phyloP scores from a whole-genome alignment of 2,329 filamentous ascomycete genomes.

The Colletotrichum musae region DNA sequence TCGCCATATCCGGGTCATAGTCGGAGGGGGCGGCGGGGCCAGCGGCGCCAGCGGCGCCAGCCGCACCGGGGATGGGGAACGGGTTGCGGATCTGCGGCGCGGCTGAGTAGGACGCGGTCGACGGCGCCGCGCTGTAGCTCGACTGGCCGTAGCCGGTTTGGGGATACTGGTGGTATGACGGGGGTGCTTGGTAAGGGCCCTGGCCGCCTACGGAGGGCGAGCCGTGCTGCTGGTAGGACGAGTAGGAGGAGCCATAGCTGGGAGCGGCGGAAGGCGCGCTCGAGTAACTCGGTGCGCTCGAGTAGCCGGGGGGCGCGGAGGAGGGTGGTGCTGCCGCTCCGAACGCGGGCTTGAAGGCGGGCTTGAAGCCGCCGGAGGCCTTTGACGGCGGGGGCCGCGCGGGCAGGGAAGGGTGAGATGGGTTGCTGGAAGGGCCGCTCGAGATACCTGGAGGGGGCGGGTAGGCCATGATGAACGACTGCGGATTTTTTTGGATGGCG shows the following conservation, averaged over 20 bases:
- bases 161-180: slow-evolving; percentile 48
- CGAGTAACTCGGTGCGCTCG: slow-evolving; percentile 52
- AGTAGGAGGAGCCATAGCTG: slow-evolving; percentile 62
- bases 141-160: slow-evolving; percentile 46
- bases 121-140: slow-evolving; percentile 50
- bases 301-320: slow-evolving; percentile 57
- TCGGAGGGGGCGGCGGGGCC: slow-evolving; percentile 48
- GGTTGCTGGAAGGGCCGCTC: slow-evolving; percentile 53
- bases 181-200: slow-evolving; percentile 41
- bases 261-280: slow-evolving; percentile 53
- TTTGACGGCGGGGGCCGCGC: slow-evolving; percentile 80
- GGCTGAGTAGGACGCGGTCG: slow-evolving; percentile 59
- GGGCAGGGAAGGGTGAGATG: slow-evolving; percentile 77
- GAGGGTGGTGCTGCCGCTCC: slow-evolving; percentile 29
- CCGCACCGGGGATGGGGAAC: slow-evolving; percentile 75
- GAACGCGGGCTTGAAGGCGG: slow-evolving; percentile 63
- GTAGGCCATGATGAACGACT: slow-evolving; percentile 84
- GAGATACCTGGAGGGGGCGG: slow-evolving; percentile 85
- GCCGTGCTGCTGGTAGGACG: slow-evolving; percentile 54
- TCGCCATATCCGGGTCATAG: slow-evolving; percentile 85
- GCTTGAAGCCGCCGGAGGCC: slow-evolving; percentile 58
- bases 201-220: slow-evolving; percentile 41
- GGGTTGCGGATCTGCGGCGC: slow-evolving; percentile 84
- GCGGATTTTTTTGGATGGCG: slow-evolving; percentile 37
- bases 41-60: slow-evolving; percentile 39